Conservation (phyloP, 257 asterid species). For the Petunia axillaris region DNA sequence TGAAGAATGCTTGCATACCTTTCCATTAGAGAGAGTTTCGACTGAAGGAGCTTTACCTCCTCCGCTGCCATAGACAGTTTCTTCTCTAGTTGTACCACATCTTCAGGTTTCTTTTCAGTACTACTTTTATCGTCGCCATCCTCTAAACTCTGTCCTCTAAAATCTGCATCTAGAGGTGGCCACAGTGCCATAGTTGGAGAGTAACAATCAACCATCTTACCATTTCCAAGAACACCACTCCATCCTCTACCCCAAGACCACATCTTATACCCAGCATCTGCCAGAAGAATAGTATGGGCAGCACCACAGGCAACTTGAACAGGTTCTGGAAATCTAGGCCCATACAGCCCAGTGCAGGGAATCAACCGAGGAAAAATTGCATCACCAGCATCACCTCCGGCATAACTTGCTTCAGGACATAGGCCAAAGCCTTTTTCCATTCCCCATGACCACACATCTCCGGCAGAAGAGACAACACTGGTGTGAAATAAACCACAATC, state of each 20-base stretch:
- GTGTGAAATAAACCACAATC: slow-evolving; percentile 92
- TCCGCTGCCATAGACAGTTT: slow-evolving; percentile 55
- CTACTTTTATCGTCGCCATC: slow-evolving; percentile 24
- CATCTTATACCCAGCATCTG: slow-evolving; percentile 66
- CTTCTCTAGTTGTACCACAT: slow-evolving; percentile 50
- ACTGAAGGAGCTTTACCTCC: slow-evolving; percentile 64
- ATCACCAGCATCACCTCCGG: slow-evolving; percentile 76
- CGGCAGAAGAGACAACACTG: slow-evolving; percentile 74
- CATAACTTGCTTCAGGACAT: slow-evolving; percentile 80
- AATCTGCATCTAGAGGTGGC: slow-evolving; percentile 63
- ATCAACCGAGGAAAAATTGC: slow-evolving; percentile 65
- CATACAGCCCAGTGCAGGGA: slow-evolving; percentile 43
- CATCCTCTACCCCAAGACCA: slow-evolving; percentile 98
- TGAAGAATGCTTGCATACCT: slow-evolving; percentile 79
- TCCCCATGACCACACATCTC: slow-evolving; percentile 97
- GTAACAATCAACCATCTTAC: slow-evolving; percentile 50
- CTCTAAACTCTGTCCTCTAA: slow-evolving; percentile 29
- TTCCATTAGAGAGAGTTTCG: slow-evolving; percentile 59
- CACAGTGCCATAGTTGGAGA: slow-evolving; percentile 62
- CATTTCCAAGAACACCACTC: slow-evolving; percentile 90
- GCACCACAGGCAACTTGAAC: slow-evolving; percentile 83
- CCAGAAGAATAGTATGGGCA: slow-evolving; percentile 84
- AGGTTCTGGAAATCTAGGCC: slow-evolving; percentile 58
- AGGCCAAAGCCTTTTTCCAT: slow-evolving; percentile 94
- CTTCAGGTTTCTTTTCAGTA: slow-evolving; percentile 43